phyloP scores from a whole-genome alignment of 2,329 filamentous ascomycete species.

The Diplodia sapinea region DNA sequence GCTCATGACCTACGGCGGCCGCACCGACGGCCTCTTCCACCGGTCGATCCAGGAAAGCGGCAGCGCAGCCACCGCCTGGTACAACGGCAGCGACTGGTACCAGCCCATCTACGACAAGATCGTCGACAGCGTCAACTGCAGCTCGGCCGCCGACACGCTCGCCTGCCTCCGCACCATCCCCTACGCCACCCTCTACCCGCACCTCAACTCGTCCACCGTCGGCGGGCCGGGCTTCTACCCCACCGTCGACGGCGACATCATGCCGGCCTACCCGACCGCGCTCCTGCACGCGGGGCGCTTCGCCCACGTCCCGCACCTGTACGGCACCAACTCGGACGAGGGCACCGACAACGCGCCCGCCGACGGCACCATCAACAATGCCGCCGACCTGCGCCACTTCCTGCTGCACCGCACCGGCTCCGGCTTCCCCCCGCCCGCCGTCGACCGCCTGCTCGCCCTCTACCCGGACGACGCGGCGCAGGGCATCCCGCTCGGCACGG shows the following conservation, averaged over 20 bases:
- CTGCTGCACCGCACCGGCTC: conserved; percentile 21
- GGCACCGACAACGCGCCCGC: conserved; percentile 28
- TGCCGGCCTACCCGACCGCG: conserved; percentile 20
- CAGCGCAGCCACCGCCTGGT: conserved; percentile 48
- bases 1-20: conserved; percentile 44
- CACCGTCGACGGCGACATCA: conserved; percentile 28
- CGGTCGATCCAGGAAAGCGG: conserved; percentile 47
- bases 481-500: conserved; percentile 30
- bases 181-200: conserved; percentile 36
- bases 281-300: conserved; percentile 24
- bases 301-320: conserved; percentile 28
- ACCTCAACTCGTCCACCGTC: conserved; percentile 24
- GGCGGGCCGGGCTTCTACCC: conserved; percentile 28
- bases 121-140: conserved; percentile 39
- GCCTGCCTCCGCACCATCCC: conserved; percentile 26
- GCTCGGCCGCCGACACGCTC: conserved; percentile 27
- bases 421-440: not conserved
- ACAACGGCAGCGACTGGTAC: conserved; percentile 46
- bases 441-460: conserved; percentile 24
- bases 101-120: conserved; percentile 38
- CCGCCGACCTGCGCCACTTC: conserved; percentile 15
- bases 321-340: conserved; percentile 25
- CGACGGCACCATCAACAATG: conserved; percentile 26
- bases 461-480: conserved; percentile 28
- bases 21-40: conserved; percentile 45